These are phyloP conservation scores for Lenwebbia sp. DNA, from an alignment of 345 rosid genomes.

Conservation along the genomic window DNA sequence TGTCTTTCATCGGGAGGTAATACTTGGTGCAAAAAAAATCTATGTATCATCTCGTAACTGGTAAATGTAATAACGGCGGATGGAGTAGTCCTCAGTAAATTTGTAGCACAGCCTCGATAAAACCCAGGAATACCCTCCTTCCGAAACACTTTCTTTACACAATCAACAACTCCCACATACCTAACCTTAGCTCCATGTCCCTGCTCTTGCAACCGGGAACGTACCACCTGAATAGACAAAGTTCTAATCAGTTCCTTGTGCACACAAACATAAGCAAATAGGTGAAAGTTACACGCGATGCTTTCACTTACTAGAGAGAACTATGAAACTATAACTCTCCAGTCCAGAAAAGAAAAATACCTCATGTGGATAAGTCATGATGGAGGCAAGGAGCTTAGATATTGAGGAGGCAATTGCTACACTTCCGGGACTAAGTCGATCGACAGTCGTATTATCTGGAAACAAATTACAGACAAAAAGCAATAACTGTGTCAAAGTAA, in stretches of 20 bases:
- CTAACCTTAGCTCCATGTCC: slow-evolving; percentile 44
- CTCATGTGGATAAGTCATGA: slow-evolving; percentile 93
- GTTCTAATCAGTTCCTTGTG: background rate
- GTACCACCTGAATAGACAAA: slow-evolving; percentile 40
- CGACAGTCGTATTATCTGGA: slow-evolving; percentile 53
- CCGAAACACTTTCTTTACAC: slow-evolving; percentile 58
- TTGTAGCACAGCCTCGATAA: slow-evolving; percentile 90
- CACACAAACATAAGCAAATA: background rate
- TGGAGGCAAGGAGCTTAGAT: slow-evolving; percentile 76
- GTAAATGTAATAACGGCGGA: slow-evolving; percentile 94
- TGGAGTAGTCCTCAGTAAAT: slow-evolving; percentile 80
- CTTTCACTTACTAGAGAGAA: background rate
- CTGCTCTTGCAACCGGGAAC: slow-evolving; percentile 97
- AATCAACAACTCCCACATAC: slow-evolving; percentile 63
- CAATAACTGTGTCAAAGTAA: background rate
- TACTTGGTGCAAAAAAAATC: slow-evolving; percentile 43
- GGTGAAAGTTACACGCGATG: background rate
- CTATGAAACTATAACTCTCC: background rate
- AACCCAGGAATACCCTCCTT: slow-evolving; percentile 71
- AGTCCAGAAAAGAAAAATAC: slow-evolving; percentile 11
- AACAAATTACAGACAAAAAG: background rate
- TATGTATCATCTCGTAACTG: slow-evolving; percentile 89
- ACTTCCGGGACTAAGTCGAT: slow-evolving; percentile 43
- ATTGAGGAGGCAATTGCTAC: slow-evolving; percentile 77
- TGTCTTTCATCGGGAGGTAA: slow-evolving; percentile 30